phyloP scores from a whole-genome alignment of 73 alveolate genomes.

The Tetrahymena malaccensis region DNA sequence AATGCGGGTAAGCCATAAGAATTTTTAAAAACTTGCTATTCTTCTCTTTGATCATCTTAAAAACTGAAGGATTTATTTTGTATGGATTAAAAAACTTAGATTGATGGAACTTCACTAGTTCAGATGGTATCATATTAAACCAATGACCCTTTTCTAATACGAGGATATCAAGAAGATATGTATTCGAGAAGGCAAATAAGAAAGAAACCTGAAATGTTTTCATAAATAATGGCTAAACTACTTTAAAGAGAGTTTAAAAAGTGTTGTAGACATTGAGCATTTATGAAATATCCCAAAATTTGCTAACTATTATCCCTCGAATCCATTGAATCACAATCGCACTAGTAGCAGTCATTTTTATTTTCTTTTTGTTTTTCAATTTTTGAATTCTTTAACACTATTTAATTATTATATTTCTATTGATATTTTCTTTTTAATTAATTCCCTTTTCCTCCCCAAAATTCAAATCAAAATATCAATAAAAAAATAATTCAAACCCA shows the following conservation, averaged over 20 bases:
- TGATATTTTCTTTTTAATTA: neutral
- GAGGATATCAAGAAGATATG: neutral
- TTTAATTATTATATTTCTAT: neutral
- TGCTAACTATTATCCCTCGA: neutral
- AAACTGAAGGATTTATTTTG: neutral
- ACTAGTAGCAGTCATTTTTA: neutral
- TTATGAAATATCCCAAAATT: neutral
- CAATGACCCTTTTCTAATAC: neutral
- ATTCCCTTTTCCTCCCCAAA: neutral
- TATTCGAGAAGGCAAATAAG: neutral
- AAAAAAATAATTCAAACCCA: neutral
- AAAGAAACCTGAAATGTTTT: neutral
- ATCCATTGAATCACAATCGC: neutral
- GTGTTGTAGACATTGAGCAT: neutral
- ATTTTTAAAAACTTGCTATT: neutral
- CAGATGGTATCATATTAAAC: neutral
- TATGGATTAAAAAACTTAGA: neutral
- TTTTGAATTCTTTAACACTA: neutral
- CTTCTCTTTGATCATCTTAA: neutral
- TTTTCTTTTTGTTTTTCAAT: neutral
- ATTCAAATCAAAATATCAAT: neutral
- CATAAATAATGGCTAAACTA: neutral
- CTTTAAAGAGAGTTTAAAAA: neutral
- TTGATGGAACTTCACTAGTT: neutral
- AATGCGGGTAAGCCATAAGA: neutral